Base-by-base conservation (phyloP, 495 filamentous ascomycete species). In the Hypoxylon trugodes region DNA sequence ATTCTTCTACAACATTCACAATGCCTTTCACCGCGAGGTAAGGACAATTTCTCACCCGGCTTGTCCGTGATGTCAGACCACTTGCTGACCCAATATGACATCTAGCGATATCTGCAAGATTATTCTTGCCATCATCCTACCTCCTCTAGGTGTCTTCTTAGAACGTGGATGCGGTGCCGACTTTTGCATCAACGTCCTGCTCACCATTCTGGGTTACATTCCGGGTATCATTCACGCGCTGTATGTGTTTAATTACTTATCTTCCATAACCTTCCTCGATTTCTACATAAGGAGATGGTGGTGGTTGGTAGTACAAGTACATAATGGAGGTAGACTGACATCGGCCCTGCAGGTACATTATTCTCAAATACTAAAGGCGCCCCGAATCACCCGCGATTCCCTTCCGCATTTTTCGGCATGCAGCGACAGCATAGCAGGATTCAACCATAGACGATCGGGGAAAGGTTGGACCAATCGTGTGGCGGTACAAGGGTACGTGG, bases 101-200 rank as follows among this genome's bases (percentile, higher is more conserved):
- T 36, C 25, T 69, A 92, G 90, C 75, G 90, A 94, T 69, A 90
- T 93, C 81, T 88, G 87, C 89, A 93, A 94, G 82, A 91, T 94
- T 81, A 86, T 95, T 78, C 82, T 92, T 75, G 89, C 91, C 79
- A 81, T 96, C 79, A 77, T 96, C 80, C 82, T 96, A 46, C 93
- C 93, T 33, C 93, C 93, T 63, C 82, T 96, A 28, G 91, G 92
- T 75, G 93, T 96, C 73, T 96, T 96, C 84, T 85, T 96, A 56
- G 90, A 95, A 82, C 86, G 88, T 33, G 93, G 93, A 72, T 93
- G 90, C 79, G 84, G 86, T 74, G 84, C 86, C 69, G 90, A 96
- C 69, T 80, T 96, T 63, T 77, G 90, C 68, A 92, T 96, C 84
- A 96, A 95, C 81, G 87, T 96, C 78, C 82, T 89, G 64, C 80